Percentiles rank a stretch among this genome's conserved stretches.
These are phyloP conservation scores for Hapsidospora chrysogenum DNA, from an alignment of 495 filamentous ascomycete species.

Conservation along the genomic window DNA sequence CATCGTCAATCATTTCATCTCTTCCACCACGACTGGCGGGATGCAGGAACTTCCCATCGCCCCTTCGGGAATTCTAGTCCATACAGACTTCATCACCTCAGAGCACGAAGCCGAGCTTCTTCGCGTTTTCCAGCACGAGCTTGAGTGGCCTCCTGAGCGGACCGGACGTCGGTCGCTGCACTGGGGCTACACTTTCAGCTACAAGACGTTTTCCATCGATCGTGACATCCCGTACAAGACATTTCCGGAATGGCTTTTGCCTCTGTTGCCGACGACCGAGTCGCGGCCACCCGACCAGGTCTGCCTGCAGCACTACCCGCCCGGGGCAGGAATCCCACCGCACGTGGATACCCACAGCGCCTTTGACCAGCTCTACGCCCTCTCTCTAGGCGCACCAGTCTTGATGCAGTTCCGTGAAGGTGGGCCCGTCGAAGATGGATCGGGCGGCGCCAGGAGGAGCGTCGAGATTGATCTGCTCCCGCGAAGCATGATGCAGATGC, in stretches of 20 bases:
- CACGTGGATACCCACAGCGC: constrained; percentile 9
- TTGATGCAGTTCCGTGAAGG: constrained; percentile 8
- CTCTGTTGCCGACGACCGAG: constrained; percentile 6
- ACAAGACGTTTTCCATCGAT: constrained; percentile 10
- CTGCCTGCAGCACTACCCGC: constrained; percentile 10
- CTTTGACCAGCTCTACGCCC: constrained; percentile 9
- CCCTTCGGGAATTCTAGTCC: constrained; percentile 4
- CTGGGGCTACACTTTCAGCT: constrained; percentile 11
- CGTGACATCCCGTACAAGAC: constrained; percentile 7
- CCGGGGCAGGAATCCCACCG: constrained; percentile 9
- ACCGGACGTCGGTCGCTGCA: constrained; percentile 6
- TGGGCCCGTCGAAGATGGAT: background rate
- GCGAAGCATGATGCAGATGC: constrained; percentile 12
- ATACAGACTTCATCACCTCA: constrained; percentile 7
- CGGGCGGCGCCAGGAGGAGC: background rate
- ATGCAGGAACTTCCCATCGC: background rate
- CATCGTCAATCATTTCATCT: too few relatives aligned
- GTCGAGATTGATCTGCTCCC: constrained; percentile 8
- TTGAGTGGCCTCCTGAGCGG: constrained; percentile 5
- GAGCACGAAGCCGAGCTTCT: constrained; percentile 6
- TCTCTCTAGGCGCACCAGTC: constrained; percentile 6
- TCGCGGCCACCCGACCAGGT: constrained; percentile 8
- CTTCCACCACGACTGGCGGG: too few relatives aligned
- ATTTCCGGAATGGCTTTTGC: constrained; percentile 8
- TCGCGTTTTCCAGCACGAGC: constrained; percentile 6